Percentiles rank a stretch among this genome's conserved stretches.
Conservation (phyloP, 139 green algal genomes). For the Auxenochlorella protothecoides region DNA sequence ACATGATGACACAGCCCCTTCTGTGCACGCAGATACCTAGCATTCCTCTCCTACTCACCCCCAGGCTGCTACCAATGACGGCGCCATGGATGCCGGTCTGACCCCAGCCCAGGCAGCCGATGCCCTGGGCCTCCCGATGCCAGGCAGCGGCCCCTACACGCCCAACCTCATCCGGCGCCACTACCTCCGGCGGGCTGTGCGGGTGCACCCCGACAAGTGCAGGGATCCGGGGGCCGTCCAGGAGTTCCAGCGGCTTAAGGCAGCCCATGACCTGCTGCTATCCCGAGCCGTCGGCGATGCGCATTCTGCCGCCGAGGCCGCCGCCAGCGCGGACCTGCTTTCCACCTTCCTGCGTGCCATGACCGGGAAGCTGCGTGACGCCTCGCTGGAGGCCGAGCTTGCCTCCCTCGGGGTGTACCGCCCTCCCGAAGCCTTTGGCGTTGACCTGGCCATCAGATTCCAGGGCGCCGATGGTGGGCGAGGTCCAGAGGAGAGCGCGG, state of each 20-base stretch:
- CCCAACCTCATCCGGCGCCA: slow-evolving; percentile 10
- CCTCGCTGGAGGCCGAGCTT: slow-evolving; percentile 1
- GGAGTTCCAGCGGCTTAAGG: slow-evolving; percentile 28
- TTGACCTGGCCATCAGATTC: slow-evolving; percentile 17
- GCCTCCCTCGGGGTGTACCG: slow-evolving; percentile 10
- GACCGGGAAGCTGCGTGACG: too few species aligned
- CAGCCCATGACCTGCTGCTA: slow-evolving; percentile 29
- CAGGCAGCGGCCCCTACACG: neutral
- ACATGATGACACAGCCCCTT: too few species aligned
- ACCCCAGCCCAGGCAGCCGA: too few species aligned
- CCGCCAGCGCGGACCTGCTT: neutral
- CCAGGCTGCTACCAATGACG: too few species aligned
- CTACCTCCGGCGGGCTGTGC: slow-evolving; percentile 31
- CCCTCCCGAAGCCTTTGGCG: slow-evolving; percentile 14
- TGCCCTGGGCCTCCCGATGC: too few species aligned
- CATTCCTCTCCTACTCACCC: too few species aligned
- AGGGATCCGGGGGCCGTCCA: slow-evolving; percentile 12
- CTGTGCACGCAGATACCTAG: too few species aligned
- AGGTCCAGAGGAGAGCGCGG: too few species aligned
- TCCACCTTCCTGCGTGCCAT: too few species aligned
- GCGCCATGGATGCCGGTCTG: too few species aligned
- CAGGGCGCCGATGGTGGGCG: neutral
- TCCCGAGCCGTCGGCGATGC: neutral
- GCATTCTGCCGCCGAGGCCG: slow-evolving; percentile 1
- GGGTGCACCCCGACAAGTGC: slow-evolving; percentile 47